Percentiles rank a stretch among this genome's conserved stretches.
These are phyloP conservation scores for Neurospora pannonica DNA, from an alignment of 495 filamentous ascomycete genomes.

Conservation along the genomic window DNA sequence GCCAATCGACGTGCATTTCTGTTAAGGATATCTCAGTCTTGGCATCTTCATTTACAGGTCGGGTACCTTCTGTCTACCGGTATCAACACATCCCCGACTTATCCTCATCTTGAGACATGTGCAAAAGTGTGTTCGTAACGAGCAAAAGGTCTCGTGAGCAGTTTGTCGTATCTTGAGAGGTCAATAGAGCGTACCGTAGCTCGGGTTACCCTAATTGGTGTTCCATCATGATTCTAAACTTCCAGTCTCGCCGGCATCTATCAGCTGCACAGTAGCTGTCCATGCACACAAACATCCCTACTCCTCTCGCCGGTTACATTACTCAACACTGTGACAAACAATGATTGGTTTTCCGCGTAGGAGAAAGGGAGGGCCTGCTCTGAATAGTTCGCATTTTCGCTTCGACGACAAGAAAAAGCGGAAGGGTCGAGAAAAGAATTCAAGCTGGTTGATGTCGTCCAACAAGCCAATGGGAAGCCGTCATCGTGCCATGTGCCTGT, in stretches of 20 bases:
- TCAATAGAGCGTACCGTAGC: not conserved
- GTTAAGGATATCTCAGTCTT: not conserved
- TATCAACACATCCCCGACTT: not conserved
- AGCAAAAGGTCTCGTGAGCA: not conserved
- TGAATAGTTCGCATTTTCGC: not conserved
- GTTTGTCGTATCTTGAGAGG: not conserved
- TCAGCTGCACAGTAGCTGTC: not conserved
- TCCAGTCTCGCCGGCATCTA: not conserved
- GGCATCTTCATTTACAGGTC: not conserved
- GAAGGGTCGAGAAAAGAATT: not conserved
- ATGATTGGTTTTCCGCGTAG: not conserved
- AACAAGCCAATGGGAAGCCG: slow-evolving; percentile 16
- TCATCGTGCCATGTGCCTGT: slow-evolving; percentile 17
- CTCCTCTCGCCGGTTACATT: not conserved
- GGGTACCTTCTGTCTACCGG: no score
- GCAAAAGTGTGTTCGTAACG: not conserved
- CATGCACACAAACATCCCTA: not conserved
- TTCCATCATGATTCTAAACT: not conserved
- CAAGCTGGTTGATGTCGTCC: not conserved
- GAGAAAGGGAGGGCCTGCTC: not conserved
- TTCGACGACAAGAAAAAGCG: not conserved
- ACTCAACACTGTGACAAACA: not conserved
- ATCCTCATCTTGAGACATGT: not conserved
- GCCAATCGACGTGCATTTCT: not conserved
- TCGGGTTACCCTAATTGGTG: not conserved